phyloP scores from a whole-genome alignment of 2,329 filamentous ascomycete species.

The Fusarium piperis region DNA sequence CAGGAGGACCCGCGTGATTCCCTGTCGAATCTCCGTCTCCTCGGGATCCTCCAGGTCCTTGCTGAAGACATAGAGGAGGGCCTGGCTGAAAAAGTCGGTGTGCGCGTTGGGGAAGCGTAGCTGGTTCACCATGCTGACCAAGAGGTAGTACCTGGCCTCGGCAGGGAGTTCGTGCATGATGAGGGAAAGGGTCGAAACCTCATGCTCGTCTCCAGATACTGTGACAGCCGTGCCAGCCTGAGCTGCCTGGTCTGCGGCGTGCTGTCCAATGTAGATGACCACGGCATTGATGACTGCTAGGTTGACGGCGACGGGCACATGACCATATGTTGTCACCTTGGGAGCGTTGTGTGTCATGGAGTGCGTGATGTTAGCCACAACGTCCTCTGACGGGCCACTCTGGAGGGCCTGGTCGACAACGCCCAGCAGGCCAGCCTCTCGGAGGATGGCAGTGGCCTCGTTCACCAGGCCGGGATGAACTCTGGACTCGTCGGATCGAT shows the following conservation, averaged over 20 bases:
- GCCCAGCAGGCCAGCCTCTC: conserved; percentile 64
- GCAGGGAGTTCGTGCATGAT: conserved; percentile 79
- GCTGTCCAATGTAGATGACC: conserved; percentile 82
- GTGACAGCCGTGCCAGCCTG: conserved; percentile 69
- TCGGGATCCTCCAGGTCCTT: conserved; percentile 78
- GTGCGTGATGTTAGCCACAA: conserved; percentile 79
- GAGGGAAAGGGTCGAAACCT: conserved; percentile 78
- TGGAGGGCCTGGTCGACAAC: conserved; percentile 69
- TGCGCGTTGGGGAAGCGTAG: conserved; percentile 89
- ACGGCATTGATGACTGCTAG: conserved; percentile 80
- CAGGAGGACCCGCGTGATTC: conserved; percentile 87
- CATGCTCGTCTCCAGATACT: conserved; percentile 52
- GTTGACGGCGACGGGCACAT: conserved; percentile 75
- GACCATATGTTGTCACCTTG: conserved; percentile 71
- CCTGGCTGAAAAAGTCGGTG: conserved; percentile 92
- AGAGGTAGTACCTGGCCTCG: conserved; percentile 84
- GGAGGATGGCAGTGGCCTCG: conserved; percentile 67
- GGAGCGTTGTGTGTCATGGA: conserved; percentile 70
- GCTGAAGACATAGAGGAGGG: conserved; percentile 85
- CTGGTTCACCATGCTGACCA: conserved; percentile 89
- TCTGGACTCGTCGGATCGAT: conserved; percentile 78
- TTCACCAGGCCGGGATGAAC: conserved; percentile 72
- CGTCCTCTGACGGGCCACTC: conserved; percentile 73
- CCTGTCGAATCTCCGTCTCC: conserved; percentile 84
- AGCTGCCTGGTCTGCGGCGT: conserved; percentile 70